Evolutionary conservation across 2,329 filamentous ascomycete species (phyloP).

Genomic region (Acephala macrosclerotiorum): DNA sequence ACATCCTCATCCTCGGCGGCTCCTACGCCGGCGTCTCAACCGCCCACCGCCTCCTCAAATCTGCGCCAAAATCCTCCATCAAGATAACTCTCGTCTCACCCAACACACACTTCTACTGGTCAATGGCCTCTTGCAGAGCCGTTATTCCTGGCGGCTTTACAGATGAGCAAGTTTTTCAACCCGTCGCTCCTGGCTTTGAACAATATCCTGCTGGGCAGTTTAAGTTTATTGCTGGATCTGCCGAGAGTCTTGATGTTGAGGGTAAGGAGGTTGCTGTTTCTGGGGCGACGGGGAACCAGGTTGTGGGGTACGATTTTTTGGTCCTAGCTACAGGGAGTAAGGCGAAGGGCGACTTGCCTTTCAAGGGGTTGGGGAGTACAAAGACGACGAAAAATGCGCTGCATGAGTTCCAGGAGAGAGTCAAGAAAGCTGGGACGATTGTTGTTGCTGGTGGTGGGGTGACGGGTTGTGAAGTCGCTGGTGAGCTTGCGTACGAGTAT

Average conservation of each 20-base stretch:
- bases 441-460: conserved; percentile 44
- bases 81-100: conserved; percentile 63
- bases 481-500: conserved; percentile 39
- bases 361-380: conserved; percentile 54
- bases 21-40: conserved; percentile 43
- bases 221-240: conserved; percentile 59
- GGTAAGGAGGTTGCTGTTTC: conserved; percentile 52
- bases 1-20: conserved; percentile 45
- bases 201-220: conserved; percentile 55
- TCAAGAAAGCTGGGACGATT: conserved; percentile 41
- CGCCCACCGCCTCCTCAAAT: conserved; percentile 21
- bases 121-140: conserved; percentile 55
- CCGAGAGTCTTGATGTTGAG: conserved; percentile 52
- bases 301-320: conserved; percentile 56
- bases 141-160: conserved; percentile 52
- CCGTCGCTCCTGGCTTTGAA: conserved; percentile 53
- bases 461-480: conserved; percentile 46
- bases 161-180: conserved; percentile 52
- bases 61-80: conserved; percentile 35
- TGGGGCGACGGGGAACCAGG: conserved; percentile 43
- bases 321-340: conserved; percentile 62
- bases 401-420: conserved; percentile 35
- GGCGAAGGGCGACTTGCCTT: conserved; percentile 54
- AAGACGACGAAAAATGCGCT: conserved; percentile 38
- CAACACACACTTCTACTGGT: conserved; percentile 59